A percentile compares a stretch with the other conserved stretches of the same genome.
These are phyloP conservation scores for Mucor ambiguus DNA, from an alignment of 371 early-diverging fungal genomes.

Conservation along the genomic window DNA sequence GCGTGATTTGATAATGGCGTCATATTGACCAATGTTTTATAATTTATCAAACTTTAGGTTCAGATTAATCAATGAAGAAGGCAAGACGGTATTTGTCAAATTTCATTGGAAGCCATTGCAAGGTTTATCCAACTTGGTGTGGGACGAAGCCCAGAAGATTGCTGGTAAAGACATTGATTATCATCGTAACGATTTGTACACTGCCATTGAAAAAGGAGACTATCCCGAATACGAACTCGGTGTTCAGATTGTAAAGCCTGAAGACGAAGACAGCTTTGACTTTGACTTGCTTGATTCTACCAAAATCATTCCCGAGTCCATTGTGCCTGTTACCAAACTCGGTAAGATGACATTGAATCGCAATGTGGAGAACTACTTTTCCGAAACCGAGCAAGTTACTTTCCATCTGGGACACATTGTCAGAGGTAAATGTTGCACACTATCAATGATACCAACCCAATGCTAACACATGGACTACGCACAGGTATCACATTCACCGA, in stretches of 20 bases:
- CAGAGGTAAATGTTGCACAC: conserved; percentile 28
- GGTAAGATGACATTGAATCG: conserved; percentile 57
- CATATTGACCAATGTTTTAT: not conserved
- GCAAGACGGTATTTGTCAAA: conserved; percentile 46
- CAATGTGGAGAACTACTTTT: conserved; percentile 57
- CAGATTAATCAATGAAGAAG: conserved; percentile 49
- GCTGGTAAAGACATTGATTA: conserved; percentile 55
- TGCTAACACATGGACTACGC: not conserved
- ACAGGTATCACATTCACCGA: conserved; percentile 42
- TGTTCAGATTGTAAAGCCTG: conserved; percentile 49
- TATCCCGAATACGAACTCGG: conserved; percentile 56
- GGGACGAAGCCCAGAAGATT: conserved; percentile 57
- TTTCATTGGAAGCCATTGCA: conserved; percentile 56
- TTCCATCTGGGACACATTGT: conserved; percentile 42
- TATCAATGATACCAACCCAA: not conserved
- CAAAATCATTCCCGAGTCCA: conserved; percentile 55
- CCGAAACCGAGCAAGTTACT: conserved; percentile 60
- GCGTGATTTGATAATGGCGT: not conserved
- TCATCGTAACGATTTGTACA: conserved; percentile 50
- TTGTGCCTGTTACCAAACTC: conserved; percentile 44
- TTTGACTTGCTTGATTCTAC: conserved; percentile 59
- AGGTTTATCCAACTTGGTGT: conserved; percentile 44
- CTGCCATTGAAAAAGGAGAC: conserved; percentile 47
- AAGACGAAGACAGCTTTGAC: conserved; percentile 46
- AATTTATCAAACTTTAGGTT: not conserved